Base-by-base conservation (phyloP, 805 yeast species). In the Schwanniomyces pseudopolymorphus region DNA sequence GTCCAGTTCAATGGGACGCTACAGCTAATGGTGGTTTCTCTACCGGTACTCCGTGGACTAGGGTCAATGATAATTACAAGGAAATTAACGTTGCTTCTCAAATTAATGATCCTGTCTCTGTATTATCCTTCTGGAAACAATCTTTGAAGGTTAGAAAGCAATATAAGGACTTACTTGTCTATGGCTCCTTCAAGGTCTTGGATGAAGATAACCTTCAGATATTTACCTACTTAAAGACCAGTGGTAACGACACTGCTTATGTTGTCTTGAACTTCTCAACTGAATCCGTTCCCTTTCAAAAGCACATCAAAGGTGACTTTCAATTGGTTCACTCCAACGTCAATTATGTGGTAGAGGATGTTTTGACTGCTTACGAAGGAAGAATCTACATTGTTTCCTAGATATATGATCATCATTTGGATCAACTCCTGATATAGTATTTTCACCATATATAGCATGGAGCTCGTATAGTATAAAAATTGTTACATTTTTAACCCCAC, bases 1-100 rank as follows among this genome's bases (percentile, higher is more conserved):
- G 81, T 17, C 84, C 84, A 16, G 75, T 80, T 50, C 84, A 78
- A 52, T 80, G 84, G 84, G 71, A 70, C 49, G 59, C 57, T 44
- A 52, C 70, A 1, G 64, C 53, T 13, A 49, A 74, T 49, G 81
- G 69, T 33, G 84, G 84, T 0, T 79, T 79, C 61, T 64, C 80
- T 20, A 61, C 69, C 4, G 72, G 58, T 38, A 64, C 62, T 49
- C 84, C 84, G 14, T 80, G 85, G 84, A 78, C 74, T 64, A 63
- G 68, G 48, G 74, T 75, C 52, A 76, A 77, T 52, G 80, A 76
- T 48, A 74, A 74, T 55, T 79, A 73, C 63, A 61, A 58, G 49
- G 73, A 72, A 42, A 69, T 79, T 57, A 80, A 80, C 50, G 83
- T 72, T 19, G 73, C 67, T 5, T 59, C 69, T 3, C 81, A 79